A percentile compares a stretch with the other conserved stretches of the same genome.
These are phyloP conservation scores for Paraconiothyrium sp. DNA, from an alignment of 2,329 filamentous ascomycete species.

Conservation along the genomic window DNA sequence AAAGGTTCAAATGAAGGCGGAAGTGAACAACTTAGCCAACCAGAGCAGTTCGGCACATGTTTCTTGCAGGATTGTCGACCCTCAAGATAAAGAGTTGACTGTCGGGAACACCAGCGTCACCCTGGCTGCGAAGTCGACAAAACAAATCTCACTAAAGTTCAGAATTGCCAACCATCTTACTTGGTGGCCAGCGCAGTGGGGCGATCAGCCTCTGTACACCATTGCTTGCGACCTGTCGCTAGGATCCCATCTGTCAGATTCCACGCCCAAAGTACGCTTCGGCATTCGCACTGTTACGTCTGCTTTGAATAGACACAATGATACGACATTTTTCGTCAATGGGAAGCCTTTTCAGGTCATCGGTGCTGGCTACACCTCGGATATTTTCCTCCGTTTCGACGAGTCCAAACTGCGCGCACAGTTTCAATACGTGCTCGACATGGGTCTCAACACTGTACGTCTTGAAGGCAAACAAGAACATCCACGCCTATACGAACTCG, in stretches of 20 bases:
- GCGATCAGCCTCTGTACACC: constrained; percentile 63
- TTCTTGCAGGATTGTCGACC: constrained; percentile 24
- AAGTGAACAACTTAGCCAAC: constrained; percentile 31
- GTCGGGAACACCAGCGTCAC: constrained; percentile 19
- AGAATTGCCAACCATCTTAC: constrained; percentile 58
- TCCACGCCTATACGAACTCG: constrained; percentile 66
- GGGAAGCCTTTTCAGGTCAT: constrained; percentile 67
- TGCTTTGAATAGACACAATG: constrained; percentile 61
- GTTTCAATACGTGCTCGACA: constrained; percentile 65
- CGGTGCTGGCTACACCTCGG: constrained; percentile 68
- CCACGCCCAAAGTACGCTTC: constrained; percentile 52
- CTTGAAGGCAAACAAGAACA: constrained; percentile 73
- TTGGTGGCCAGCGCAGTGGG: constrained; percentile 72
- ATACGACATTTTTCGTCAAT: constrained; percentile 67
- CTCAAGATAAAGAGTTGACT: constrained; percentile 21
- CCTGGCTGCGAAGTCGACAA: constrained; percentile 35
- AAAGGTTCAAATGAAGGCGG: constrained; percentile 31
- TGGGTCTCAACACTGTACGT: constrained; percentile 71
- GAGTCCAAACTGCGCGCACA: constrained; percentile 58
- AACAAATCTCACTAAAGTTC: constrained; percentile 52
- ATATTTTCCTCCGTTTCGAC: constrained; percentile 70
- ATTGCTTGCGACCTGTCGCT: constrained; percentile 43
- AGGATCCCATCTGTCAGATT: constrained; percentile 44
- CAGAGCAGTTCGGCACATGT: constrained; percentile 24
- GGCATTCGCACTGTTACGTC: constrained; percentile 66